A percentile compares a stretch with the other conserved stretches of the same genome.
phyloP scores from a whole-genome alignment of 352 stramenopile species.

The Phytophthora brassicae region DNA sequence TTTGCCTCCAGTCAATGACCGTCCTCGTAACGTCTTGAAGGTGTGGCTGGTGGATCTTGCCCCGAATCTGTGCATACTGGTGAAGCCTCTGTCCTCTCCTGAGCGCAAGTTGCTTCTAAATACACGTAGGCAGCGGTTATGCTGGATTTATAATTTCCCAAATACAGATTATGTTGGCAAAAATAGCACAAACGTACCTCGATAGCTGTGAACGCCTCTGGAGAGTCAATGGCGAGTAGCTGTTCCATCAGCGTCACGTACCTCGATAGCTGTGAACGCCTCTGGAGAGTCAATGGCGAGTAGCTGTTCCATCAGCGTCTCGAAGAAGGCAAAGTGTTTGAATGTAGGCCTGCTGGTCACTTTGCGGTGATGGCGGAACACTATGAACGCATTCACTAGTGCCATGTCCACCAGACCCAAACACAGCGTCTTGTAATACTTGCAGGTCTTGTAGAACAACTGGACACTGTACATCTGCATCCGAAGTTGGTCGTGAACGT shows the following conservation, averaged over 20 bases:
- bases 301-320: background rate
- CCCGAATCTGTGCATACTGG: background rate
- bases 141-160: too few relatives aligned
- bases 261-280: background rate
- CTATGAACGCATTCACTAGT: slow-evolving; percentile 25
- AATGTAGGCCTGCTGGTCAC: background rate
- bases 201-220: background rate
- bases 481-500: background rate
- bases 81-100: background rate
- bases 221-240: background rate
- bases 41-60: too few relatives aligned
- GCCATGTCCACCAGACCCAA: slow-evolving; percentile 18
- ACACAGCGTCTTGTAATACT: background rate
- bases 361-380: background rate
- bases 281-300: background rate
- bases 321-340: background rate
- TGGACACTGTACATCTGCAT: slow-evolving; percentile 2
- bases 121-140: too few relatives aligned
- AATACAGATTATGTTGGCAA: background rate
- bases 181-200: background rate
- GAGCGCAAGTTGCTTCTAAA: background rate
- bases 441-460: slow-evolving; percentile 5
- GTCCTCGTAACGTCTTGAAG: background rate
- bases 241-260: background rate
- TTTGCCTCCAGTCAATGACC: background rate